Evolutionary conservation across 2,329 filamentous ascomycete genomes (phyloP), one percentile per base, ranked within the genome.

Genomic region (Purpureocillium takamizusanense): DNA sequence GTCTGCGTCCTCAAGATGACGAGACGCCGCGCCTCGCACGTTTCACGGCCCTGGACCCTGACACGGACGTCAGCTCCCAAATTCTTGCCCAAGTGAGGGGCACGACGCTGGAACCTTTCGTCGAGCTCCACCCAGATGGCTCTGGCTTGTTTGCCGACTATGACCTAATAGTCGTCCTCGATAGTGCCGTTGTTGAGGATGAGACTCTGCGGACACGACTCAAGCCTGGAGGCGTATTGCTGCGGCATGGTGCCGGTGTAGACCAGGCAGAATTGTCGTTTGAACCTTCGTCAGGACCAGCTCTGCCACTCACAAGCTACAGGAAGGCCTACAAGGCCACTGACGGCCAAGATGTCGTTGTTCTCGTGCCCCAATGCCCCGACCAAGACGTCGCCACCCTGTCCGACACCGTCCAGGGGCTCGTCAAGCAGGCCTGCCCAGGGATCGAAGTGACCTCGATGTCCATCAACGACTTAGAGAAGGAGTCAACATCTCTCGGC

Each of bases 11-110:
- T 1, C 36, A 30, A 2, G 35, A 39, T 1, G 42, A 47, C 10
- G 48, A 51, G n/a, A 51, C 54, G 1, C 56, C 60, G 4, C 53
- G 52, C 8, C 46, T 70, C 3, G 49, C 55, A 3, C 52, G 59
- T 12, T 61, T 60, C 40, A 57, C 56, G 0, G 32, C 64, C 15
- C 45, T 54, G 14, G 51, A 50, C 4, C 27, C 40, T 1, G 36
- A 37, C 5, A 32, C 40, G 1, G 39, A 43, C 8, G 36, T 35
- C 12, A 31, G 40, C 7, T 30, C 39, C 2, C 16, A 42, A 11
- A 37, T 46, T 6, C 30, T 46, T 3, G 15, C 39, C 1, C 15
- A 36, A 21, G 21, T 52, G 13, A 40, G 46, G 29, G 48, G 38
- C 4, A 49, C 44, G 3, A 27, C 21, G 1, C 15, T 51, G 3